Base-by-base conservation (phyloP, 2,329 filamentous ascomycete genomes). In the Pseudocercospora fuligena region DNA sequence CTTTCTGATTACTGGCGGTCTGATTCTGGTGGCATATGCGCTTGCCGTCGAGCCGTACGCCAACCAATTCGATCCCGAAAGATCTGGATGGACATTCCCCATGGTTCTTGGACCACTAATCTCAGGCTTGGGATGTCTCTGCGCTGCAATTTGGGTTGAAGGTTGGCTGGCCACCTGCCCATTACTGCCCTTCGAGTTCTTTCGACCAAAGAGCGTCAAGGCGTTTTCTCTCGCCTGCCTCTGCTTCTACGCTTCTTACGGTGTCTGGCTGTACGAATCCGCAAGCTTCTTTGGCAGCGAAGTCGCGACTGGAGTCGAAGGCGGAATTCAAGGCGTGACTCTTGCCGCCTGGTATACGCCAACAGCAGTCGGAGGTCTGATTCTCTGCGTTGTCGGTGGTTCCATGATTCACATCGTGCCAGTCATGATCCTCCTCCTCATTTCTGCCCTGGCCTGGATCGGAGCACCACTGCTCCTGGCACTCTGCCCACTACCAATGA, bases 241-340 rank as follows among this genome's bases (percentile, higher is more conserved):
- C 3, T 78, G 75, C 72, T 78, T 78, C 71, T 79, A 78, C 57
- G 78, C 76, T 8, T 75, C 73, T 21, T 78, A 78, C 60, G 72
- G 76, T 40, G 73, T 76, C 51, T 74, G 73, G 73, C 68, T 78
- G 25, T 76, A 77, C 70, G 73, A 75, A 56, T 74, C 75, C 1
- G 69, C 75, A 12, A 61, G 74, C 36, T 73, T 70, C 69, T 69
- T 73, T 68, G 36, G 72, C 31, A 72, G 66, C 46, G 59, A 66
- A 2, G 53, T 65, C n/a, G 71, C 67, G 29, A 70, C 64, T 40
- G 68, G 64, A 56, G 69, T 49, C 25, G 51, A 46, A 27, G 54
- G 67, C 14, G 71, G 72, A 11, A 67, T 76, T 14, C 63, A 67
- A 31, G 76, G 75, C 19, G 67, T 77, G 40, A 68, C 69, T 27